Base-by-base conservation (phyloP, 73 alveolate genomes). In the Paramecium primaurelia region DNA sequence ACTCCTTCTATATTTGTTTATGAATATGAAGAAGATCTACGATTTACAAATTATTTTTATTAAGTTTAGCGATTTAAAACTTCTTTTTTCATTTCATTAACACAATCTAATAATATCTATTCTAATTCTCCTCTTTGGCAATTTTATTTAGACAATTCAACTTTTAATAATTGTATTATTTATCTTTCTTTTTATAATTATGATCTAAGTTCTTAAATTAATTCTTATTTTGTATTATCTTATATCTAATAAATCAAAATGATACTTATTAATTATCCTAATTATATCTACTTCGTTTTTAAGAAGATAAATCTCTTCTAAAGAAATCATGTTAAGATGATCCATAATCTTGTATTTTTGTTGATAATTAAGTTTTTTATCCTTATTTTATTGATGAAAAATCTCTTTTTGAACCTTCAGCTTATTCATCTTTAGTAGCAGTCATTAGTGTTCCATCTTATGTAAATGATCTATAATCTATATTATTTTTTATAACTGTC, bases 21-120 rank as follows among this genome's bases (percentile, higher is more conserved):
- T 68, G 44, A 25, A 51, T 88, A 20, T 1, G 71, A 88, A 30
- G 75, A 45, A 34, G 25, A 36, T 8, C 92, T 83, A n/a, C 64
- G 83, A 42, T 71, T n/a, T 25, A 83, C 2, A 6, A 60, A 42
- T 11, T 89, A 34, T 71, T 42, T 89, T 73, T 51, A 71, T 71
- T 89, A 71, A 12, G 28, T 49, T 45, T 73, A 71, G 7, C 94
- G 49, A 32, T 60, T 45, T 32, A 20, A 25, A 1, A 89, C 75
- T 59, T 89, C 94, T 71, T 89, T 89, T 32, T 89, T 89, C 68
- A 64, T 89, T n/a, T 89, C 84, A 89, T 69, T 71, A 0, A 89
- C 88, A 45, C 94, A 89, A 10, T 89, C 94, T 47, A 89, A 49
- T 47, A 89, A 22, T 38, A 89, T 71, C 16, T 89, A 45, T 71